Evolutionary conservation across 768 basidiomycete species (phyloP).

Genomic region (Boletus barrowsii): DNA sequence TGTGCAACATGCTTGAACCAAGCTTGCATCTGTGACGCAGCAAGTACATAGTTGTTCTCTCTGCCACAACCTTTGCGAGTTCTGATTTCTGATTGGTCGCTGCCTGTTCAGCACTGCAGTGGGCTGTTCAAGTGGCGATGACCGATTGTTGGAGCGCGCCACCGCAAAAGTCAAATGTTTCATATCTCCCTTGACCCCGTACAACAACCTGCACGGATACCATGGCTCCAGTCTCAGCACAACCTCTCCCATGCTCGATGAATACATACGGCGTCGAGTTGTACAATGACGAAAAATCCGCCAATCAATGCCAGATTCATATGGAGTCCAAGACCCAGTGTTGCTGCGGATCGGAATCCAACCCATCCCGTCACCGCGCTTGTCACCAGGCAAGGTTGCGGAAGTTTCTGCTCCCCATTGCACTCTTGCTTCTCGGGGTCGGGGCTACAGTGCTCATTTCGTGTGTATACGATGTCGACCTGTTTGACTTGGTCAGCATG

Average conservation of each 20-base stretch:
- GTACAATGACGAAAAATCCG: constrained; percentile 13
- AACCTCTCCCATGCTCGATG: constrained; percentile 28
- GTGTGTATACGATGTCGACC: constrained; percentile 27
- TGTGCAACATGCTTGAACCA: too few relatives aligned
- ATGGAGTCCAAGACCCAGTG: constrained; percentile 18
- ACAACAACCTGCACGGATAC: constrained; percentile 16
- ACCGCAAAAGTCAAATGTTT: background rate
- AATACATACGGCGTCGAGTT: constrained; percentile 5
- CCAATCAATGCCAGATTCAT: constrained; percentile 26
- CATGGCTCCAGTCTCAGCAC: constrained; percentile 28
- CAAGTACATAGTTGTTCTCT: too few relatives aligned
- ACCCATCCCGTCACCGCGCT: constrained; percentile 24
- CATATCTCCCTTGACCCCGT: background rate
- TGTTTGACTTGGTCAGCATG: constrained; percentile 19
- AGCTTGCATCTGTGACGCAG: too few relatives aligned
- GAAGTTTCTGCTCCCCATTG: constrained; percentile 35
- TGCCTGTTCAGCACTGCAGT: too few relatives aligned
- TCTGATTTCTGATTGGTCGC: too few relatives aligned
- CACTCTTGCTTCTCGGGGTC: constrained; percentile 31
- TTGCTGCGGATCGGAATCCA: constrained; percentile 17
- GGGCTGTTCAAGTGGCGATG: background rate
- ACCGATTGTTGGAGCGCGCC: background rate
- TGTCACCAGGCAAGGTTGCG: constrained; percentile 33
- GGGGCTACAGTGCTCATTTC: constrained; percentile 32
- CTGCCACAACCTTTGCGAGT: too few relatives aligned